Conservation (phyloP, 2,329 filamentous ascomycete genomes). For the Coleophoma crateriformis region DNA sequence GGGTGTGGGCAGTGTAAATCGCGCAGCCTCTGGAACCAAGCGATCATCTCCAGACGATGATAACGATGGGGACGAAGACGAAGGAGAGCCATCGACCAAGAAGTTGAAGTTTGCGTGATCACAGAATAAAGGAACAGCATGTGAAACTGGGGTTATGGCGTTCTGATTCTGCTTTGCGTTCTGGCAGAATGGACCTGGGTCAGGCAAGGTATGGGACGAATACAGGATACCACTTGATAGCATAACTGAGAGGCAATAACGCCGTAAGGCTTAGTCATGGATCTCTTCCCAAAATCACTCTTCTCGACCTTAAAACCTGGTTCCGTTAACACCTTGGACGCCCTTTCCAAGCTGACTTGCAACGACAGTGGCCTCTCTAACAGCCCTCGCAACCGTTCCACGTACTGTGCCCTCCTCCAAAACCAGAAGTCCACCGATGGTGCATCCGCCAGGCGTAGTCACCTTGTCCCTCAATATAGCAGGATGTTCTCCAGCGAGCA, state of each 20-base stretch:
- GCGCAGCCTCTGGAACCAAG: constrained; percentile 7
- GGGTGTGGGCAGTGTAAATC: constrained; percentile 2
- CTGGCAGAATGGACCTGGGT: too few relatives aligned
- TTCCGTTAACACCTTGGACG: constrained; percentile 41
- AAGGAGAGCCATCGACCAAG: constrained; percentile 16
- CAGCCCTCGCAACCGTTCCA: constrained; percentile 60
- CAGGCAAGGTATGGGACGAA: too few relatives aligned
- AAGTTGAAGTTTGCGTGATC: constrained; percentile 10
- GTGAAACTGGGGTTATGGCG: neutral
- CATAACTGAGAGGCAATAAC: too few relatives aligned
- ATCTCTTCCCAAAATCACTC: neutral
- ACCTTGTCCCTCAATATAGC: constrained; percentile 71
- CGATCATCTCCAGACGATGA: constrained; percentile 14
- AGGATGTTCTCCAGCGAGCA: constrained; percentile 68
- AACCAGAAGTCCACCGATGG: constrained; percentile 67
- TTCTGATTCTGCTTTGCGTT: neutral
- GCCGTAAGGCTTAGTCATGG: too few relatives aligned
- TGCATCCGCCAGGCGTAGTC: constrained; percentile 73
- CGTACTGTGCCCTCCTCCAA: constrained; percentile 69
- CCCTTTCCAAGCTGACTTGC: constrained; percentile 57
- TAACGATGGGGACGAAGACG: constrained; percentile 5
- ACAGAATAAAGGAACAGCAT: neutral
- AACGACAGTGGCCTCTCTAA: constrained; percentile 65
- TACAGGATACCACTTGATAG: too few relatives aligned
- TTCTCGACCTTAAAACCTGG: constrained; percentile 25